Conservation (phyloP, 495 filamentous ascomycete genomes). For the Talaromyces ruber region DNA sequence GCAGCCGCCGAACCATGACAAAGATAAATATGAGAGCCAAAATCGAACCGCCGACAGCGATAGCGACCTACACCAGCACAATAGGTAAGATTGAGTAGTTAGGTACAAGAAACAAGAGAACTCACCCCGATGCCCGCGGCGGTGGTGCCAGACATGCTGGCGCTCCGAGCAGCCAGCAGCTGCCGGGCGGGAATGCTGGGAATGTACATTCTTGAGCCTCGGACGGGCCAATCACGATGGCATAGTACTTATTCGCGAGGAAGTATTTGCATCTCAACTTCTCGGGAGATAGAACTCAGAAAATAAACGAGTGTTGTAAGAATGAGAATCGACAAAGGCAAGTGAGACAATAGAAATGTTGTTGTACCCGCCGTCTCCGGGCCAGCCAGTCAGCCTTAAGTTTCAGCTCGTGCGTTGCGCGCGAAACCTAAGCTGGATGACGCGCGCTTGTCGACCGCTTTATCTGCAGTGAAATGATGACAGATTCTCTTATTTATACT, state of each 20-base stretch:
- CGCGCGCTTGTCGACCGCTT: neutral
- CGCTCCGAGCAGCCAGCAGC: neutral
- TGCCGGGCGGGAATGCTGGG: neutral
- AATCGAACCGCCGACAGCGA: conserved; percentile 27
- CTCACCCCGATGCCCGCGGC: neutral
- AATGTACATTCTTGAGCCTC: conserved; percentile 4
- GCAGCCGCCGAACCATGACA: conserved; percentile 39
- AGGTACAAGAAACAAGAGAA: neutral
- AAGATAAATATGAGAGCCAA: conserved; percentile 34
- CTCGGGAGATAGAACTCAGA: neutral
- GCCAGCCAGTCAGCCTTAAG: neutral
- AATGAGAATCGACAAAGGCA: neutral
- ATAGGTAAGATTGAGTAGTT: neutral
- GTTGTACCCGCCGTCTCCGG: neutral
- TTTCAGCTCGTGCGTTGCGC: neutral
- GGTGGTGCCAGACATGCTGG: neutral
- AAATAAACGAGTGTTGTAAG: neutral
- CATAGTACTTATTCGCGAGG: neutral
- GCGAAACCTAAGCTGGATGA: neutral
- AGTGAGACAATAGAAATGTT: neutral
- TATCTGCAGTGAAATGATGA: neutral
- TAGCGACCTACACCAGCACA: conserved; percentile 16
- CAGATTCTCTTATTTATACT: too few species aligned
- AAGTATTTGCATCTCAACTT: neutral
- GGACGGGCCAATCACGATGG: neutral